Evolutionary conservation across 306 rosid species (phyloP).

Genomic region (Rosa lucieae): DNA sequence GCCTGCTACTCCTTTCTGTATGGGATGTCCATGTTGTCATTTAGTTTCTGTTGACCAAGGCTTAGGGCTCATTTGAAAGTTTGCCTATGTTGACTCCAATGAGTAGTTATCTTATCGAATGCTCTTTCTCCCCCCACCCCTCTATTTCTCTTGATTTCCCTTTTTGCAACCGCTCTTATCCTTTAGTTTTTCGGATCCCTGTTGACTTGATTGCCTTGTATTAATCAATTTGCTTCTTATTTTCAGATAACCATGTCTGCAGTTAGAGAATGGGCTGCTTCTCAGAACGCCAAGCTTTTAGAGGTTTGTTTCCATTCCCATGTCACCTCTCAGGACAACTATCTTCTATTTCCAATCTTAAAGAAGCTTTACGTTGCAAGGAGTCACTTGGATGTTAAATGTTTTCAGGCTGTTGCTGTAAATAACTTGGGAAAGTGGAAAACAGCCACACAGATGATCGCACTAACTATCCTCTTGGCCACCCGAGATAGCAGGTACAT

Average conservation of each 20-base stretch:
- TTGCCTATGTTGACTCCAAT: neutral
- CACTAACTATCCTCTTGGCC: constrained; percentile 80
- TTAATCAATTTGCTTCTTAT: constrained; percentile 29
- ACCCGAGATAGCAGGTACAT: constrained; percentile 83
- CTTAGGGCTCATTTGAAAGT: neutral
- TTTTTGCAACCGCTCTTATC: constrained; percentile 8
- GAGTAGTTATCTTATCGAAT: neutral
- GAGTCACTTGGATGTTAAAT: constrained; percentile 1
- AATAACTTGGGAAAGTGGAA: constrained; percentile 99
- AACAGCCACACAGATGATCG: constrained; percentile 96
- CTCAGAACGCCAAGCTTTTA: constrained; percentile 80
- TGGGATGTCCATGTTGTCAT: neutral
- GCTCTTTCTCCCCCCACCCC: neutral
- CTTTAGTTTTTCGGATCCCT: constrained; percentile 16
- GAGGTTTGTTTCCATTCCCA: constrained; percentile 62
- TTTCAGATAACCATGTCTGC: constrained; percentile 98
- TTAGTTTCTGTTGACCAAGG: neutral
- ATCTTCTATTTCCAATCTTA: neutral
- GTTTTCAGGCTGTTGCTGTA: constrained; percentile 89
- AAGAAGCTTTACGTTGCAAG: constrained; percentile 5
- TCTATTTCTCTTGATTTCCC: neutral
- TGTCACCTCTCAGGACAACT: constrained; percentile 14
- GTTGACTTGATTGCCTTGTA: constrained; percentile 19
- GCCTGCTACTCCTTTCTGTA: neutral
- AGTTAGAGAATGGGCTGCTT: constrained; percentile 99